Percentiles rank a stretch among this genome's conserved stretches.
Evolutionary conservation across 2,329 filamentous ascomycete genomes (phyloP).

Genomic region (Tolypocladium inflatum): DNA sequence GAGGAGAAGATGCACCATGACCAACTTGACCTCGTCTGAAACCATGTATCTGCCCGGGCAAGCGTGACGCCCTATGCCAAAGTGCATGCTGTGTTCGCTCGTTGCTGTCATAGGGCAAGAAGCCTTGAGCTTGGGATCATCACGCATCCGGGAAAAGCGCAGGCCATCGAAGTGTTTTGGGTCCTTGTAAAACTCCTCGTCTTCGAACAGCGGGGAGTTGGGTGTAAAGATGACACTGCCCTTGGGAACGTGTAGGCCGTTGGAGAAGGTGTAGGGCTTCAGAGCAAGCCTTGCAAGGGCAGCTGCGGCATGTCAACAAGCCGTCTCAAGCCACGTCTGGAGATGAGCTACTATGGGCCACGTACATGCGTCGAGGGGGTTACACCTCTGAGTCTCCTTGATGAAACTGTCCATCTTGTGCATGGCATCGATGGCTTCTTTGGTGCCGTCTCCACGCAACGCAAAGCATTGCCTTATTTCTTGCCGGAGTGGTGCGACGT

Average conservation of each 20-base stretch:
- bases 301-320: background rate
- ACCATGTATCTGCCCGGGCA: slow-evolving; percentile 9
- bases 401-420: slow-evolving; percentile 10
- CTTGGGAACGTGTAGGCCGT: slow-evolving; percentile 6
- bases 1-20: slow-evolving; percentile 5
- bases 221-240: slow-evolving; percentile 7
- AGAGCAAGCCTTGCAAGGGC: slow-evolving; percentile 6
- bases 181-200: slow-evolving; percentile 5
- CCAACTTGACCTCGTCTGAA: slow-evolving; percentile 7
- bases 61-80: slow-evolving; percentile 6
- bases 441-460: slow-evolving; percentile 3
- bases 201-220: slow-evolving; percentile 5
- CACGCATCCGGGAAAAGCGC: slow-evolving; percentile 6
- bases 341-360: background rate
- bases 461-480: slow-evolving; percentile 5
- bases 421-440: slow-evolving; percentile 3
- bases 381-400: slow-evolving; percentile 9
- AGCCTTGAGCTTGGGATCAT: slow-evolving; percentile 2
- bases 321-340: no score
- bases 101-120: slow-evolving; percentile 4
- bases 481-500: slow-evolving; percentile 4
- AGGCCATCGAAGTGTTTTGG: slow-evolving; percentile 5
- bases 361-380: slow-evolving; percentile 8
- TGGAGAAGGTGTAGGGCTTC: slow-evolving; percentile 7
- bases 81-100: slow-evolving; percentile 8